phyloP scores from a whole-genome alignment of 2,329 filamentous ascomycete species.

The Myriangium duriaei region DNA sequence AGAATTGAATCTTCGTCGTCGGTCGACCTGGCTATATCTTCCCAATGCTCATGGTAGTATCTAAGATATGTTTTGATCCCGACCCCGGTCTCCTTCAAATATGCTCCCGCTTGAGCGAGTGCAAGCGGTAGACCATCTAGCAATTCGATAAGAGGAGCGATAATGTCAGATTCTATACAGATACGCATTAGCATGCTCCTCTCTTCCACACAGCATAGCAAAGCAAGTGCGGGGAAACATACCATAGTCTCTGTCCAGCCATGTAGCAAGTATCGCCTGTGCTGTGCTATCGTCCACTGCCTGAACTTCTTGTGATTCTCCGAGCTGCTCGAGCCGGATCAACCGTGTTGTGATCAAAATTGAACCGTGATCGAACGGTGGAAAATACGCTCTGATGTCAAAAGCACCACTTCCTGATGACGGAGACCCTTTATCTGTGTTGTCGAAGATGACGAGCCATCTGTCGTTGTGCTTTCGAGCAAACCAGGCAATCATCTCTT shows the following conservation, averaged over 20 bases:
- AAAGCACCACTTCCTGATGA: conserved; percentile 10
- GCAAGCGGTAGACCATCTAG: conserved; percentile 20
- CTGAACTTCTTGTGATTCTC: too few relatives aligned
- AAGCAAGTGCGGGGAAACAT: too few relatives aligned
- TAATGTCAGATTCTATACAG: too few relatives aligned
- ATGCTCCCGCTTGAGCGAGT: conserved; percentile 17
- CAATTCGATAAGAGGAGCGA: conserved; percentile 15
- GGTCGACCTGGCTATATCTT: conserved; percentile 6
- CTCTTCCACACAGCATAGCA: too few relatives aligned
- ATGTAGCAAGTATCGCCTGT: too few relatives aligned
- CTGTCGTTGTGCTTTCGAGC: conserved; percentile 16
- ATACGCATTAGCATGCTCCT: too few relatives aligned
- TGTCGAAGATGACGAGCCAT: conserved; percentile 27
- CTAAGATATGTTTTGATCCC: conserved; percentile 8
- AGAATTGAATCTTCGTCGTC: not conserved
- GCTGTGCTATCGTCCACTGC: too few relatives aligned
- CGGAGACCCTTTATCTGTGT: conserved; percentile 18
- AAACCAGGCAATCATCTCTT: conserved; percentile 23
- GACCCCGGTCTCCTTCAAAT: conserved; percentile 13
- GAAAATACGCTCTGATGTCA: conserved; percentile 16
- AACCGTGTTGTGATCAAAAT: conserved; percentile 20
- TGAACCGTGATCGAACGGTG: conserved; percentile 18
- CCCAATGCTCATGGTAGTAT: conserved; percentile 10
- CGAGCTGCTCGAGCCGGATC: too few relatives aligned
- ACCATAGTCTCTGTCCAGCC: too few relatives aligned